These are phyloP conservation scores for Ciborinia camelliae DNA, from an alignment of 2,329 filamentous ascomycete species.

Conservation along the genomic window DNA sequence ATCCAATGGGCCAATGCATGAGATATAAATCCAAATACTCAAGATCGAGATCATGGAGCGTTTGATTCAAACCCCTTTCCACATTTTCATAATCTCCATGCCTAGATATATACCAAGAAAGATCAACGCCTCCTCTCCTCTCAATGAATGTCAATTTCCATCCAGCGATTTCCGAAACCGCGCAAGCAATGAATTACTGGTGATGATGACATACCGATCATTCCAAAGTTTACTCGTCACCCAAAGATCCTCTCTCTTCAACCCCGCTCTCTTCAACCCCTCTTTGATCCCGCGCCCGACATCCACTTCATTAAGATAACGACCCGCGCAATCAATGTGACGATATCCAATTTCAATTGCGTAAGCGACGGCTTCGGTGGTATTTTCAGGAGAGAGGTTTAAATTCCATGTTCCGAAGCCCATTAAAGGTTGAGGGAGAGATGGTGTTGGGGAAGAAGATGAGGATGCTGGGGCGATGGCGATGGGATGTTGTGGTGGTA, in stretches of 20 bases:
- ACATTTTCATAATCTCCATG: conserved; percentile 10
- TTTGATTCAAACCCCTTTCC: conserved; percentile 47
- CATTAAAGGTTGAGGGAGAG: conserved; percentile 14
- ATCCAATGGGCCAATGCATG: conserved; percentile 63
- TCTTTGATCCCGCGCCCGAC: conserved; percentile 28
- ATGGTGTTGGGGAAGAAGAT: not conserved
- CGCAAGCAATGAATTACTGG: no score
- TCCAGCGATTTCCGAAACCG: no score
- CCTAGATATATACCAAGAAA: not conserved
- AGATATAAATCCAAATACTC: conserved; percentile 68
- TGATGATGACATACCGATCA: conserved; percentile 22
- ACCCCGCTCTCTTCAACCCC: conserved; percentile 20
- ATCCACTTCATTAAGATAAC: conserved; percentile 25
- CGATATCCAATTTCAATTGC: conserved; percentile 29
- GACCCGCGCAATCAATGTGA: conserved; percentile 29
- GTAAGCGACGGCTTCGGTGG: conserved; percentile 20
- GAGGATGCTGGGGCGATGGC: not conserved
- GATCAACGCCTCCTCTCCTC: no score
- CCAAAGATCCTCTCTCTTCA: conserved; percentile 28
- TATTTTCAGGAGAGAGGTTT: conserved; percentile 6
- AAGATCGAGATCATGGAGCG: conserved; percentile 55
- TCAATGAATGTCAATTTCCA: no score
- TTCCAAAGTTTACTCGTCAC: conserved; percentile 31
- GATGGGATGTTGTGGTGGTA: conserved; percentile 4
- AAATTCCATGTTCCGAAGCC: conserved; percentile 21